Evolutionary conservation across 2,329 filamentous ascomycete genomes (phyloP), one percentile per base, ranked within the genome.

Genomic region (Diaporthe longicolla): DNA sequence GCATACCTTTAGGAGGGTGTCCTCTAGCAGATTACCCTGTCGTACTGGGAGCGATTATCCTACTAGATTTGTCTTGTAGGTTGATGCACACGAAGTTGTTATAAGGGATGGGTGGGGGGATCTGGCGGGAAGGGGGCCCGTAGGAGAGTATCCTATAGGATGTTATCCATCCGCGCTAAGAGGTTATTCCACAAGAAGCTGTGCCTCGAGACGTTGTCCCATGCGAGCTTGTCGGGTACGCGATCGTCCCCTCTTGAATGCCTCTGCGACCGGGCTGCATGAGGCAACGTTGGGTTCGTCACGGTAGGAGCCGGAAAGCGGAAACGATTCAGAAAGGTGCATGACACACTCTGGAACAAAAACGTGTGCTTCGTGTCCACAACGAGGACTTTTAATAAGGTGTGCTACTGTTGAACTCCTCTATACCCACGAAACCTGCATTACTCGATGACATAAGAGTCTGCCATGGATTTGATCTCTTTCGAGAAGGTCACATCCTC

Each of bases 401-500:
- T 70, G 70, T 72, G 54, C 50, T 57, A 50, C 66, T 54, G 45
- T 50, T 68, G 61, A 70, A 73, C 72, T 72, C 68, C 73, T 68
- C 71, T 74, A 72, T 32, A 70, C 26, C 40, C 48, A 40, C 59
- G 57, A 35, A 74, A 68, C 54, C 45, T 61, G 58, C 52, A 83
- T 83, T 91, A 96, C 84, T 94, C 93, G 80, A 97, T 92, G 76
- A 92, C 80, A 83, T 94, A 97, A 77, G 90, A 90, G 77, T 96
- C 94, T 7, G 94, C 93, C 72, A 91, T 86, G 26, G 91, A 94
- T 84, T 92, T 94, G 82, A 95, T 85, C 73, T 97, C 94, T 85
- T 95, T 96, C 61, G 93, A 93, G 85, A 95, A 97, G 26, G 91
- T 91, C 70, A 97, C 92, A 68, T 94, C 91, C 82, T 96, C 93